Percentiles rank a stretch among this genome's conserved stretches.
Evolutionary conservation across 2,329 filamentous ascomycete genomes (phyloP).

Genomic region (Aspergillus novofumigatus): DNA sequence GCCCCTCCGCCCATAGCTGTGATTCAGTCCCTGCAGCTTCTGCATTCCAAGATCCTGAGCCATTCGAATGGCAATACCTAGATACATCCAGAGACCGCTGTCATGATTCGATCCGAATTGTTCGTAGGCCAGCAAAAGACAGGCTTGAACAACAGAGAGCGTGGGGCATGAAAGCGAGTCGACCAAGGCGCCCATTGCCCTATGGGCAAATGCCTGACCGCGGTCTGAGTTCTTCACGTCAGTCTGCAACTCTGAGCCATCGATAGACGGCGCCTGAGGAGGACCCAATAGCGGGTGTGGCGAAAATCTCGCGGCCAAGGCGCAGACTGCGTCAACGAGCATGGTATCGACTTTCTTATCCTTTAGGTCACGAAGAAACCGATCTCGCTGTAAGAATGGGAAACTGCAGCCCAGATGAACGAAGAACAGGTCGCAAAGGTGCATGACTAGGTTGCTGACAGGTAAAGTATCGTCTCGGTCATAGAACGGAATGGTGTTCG

Average conservation of each 20-base stretch:
- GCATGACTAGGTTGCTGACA: slow-evolving; percentile 69
- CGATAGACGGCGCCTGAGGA: slow-evolving; percentile 50
- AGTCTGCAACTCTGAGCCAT: slow-evolving; percentile 27
- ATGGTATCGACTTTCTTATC: slow-evolving; percentile 81
- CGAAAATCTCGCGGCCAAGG: slow-evolving; percentile 76
- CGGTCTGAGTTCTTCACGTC: slow-evolving; percentile 57
- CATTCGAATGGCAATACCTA: slow-evolving; percentile 82
- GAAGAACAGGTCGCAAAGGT: slow-evolving; percentile 78
- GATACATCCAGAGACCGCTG: slow-evolving; percentile 89
- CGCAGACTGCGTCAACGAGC: slow-evolving; percentile 80
- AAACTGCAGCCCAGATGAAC: slow-evolving; percentile 78
- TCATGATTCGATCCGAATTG: slow-evolving; percentile 86
- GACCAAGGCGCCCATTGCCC: slow-evolving; percentile 76
- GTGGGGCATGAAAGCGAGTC: slow-evolving; percentile 80
- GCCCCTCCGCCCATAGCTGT: slow-evolving; percentile 51
- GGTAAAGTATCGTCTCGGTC: slow-evolving; percentile 67
- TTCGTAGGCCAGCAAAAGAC: slow-evolving; percentile 78
- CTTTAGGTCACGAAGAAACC: slow-evolving; percentile 69
- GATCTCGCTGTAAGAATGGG: slow-evolving; percentile 70
- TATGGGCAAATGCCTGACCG: slow-evolving; percentile 72
- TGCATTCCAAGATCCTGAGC: slow-evolving; percentile 76
- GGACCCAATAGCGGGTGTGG: slow-evolving; percentile 50
- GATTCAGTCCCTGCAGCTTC: slow-evolving; percentile 69
- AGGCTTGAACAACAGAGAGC: slow-evolving; percentile 78
- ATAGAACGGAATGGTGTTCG: slow-evolving; percentile 62